A percentile compares a stretch with the other conserved stretches of the same genome.
These are phyloP conservation scores for sunflower (Helianthus annuus) DNA, from an alignment of 129 eudicot genomes.

Conservation along the genomic window DNA sequence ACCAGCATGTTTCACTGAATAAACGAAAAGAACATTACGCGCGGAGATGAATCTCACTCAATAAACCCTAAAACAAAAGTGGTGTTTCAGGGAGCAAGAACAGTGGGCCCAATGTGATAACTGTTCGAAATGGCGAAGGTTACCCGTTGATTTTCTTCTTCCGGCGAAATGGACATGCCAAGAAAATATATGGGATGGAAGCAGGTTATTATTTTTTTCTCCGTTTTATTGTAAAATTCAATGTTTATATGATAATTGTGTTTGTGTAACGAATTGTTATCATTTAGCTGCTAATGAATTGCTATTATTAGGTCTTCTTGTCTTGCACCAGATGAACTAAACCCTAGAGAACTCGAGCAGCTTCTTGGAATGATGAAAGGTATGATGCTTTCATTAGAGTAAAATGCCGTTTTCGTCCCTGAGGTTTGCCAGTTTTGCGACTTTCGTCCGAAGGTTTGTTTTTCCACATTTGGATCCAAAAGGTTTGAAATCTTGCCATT, in stretches of 20 bases:
- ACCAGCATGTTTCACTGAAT: background rate
- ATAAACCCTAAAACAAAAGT: conserved; percentile 6
- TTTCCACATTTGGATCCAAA: too few relatives aligned
- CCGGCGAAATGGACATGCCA: conserved; percentile 92
- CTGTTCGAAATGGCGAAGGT: conserved; percentile 89
- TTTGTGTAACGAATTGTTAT: conserved; percentile 10
- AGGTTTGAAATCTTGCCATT: too few relatives aligned
- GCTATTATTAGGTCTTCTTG: conserved; percentile 63
- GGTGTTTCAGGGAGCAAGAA: conserved; percentile 65
- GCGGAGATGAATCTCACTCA: background rate
- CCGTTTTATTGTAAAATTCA: background rate
- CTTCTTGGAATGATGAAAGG: conserved; percentile 72
- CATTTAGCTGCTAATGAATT: conserved; percentile 4
- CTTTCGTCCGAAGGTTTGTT: too few relatives aligned
- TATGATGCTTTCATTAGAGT: conserved; percentile 22
- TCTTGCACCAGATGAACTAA: conserved; percentile 81
- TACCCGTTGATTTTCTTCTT: conserved; percentile 73
- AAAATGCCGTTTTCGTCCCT: too few relatives aligned
- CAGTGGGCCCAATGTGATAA: conserved; percentile 93
- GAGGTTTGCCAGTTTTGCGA: too few relatives aligned
- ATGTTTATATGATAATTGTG: background rate
- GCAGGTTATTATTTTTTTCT: conserved; percentile 42
- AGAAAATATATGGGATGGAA: conserved; percentile 65
- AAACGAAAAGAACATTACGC: background rate
- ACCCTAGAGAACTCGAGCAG: conserved; percentile 65